Percentiles rank a stretch among this genome's conserved stretches.
These are phyloP conservation scores for Penicillium pulvis DNA, from an alignment of 495 filamentous ascomycete genomes.

Conservation along the genomic window DNA sequence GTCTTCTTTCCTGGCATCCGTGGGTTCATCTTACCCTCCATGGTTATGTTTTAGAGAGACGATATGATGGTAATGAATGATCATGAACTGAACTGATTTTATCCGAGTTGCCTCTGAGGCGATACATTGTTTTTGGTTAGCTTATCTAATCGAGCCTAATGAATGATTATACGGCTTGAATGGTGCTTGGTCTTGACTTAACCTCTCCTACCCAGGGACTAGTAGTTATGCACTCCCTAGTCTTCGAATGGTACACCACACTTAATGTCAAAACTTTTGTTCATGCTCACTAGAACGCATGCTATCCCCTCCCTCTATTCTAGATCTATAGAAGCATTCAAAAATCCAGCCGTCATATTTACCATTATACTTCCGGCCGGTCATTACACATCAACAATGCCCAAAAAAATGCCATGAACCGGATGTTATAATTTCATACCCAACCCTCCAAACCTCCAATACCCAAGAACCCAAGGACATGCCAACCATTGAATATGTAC, in stretches of 20 bases:
- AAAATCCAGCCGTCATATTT: not conserved
- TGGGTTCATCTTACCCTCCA: conserved; percentile 13
- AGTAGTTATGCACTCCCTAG: too few relatives aligned
- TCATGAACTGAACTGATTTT: conserved; percentile 25
- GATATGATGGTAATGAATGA: conserved; percentile 39
- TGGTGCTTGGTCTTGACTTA: too few relatives aligned
- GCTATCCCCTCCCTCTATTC: not conserved
- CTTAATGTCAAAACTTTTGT: not conserved
- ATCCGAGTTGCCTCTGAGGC: not conserved
- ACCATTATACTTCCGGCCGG: not conserved
- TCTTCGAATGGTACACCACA: not conserved
- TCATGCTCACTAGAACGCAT: not conserved
- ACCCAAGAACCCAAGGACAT: not conserved
- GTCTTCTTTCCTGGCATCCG: conserved; percentile 24
- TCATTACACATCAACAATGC: not conserved
- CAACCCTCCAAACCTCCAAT: not conserved
- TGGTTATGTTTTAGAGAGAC: conserved; percentile 35
- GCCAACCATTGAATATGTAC: conserved; percentile 1
- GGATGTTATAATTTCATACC: not conserved
- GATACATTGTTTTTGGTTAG: not conserved
- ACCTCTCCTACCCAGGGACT: too few relatives aligned
- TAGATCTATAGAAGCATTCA: not conserved
- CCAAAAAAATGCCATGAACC: not conserved
- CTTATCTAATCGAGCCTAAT: not conserved
- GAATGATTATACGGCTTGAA: not conserved